A percentile compares a stretch with the other conserved stretches of the same genome.
Conservation (phyloP, 129 eudicot species). For the Scalesia atractyloides region DNA sequence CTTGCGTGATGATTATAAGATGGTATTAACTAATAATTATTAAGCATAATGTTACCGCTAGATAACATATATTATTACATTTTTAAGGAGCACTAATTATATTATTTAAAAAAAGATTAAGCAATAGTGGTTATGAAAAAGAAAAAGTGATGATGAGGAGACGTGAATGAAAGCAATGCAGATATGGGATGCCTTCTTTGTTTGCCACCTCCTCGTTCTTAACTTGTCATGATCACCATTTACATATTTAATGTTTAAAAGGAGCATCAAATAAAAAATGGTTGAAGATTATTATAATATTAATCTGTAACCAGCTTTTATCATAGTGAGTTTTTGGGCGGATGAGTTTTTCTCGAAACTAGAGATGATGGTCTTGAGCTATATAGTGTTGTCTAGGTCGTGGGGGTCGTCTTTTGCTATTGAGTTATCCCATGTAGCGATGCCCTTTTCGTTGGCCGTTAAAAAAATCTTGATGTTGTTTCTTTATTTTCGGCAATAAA, state of each 20-base stretch:
- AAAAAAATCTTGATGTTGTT: not conserved
- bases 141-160: not conserved
- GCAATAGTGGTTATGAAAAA: not conserved
- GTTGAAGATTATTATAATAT: not conserved
- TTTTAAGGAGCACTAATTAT: not conserved
- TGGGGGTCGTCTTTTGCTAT: too few relatives aligned
- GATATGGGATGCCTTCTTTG: not conserved
- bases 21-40: too few relatives aligned
- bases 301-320: too few relatives aligned
- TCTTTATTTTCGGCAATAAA: not conserved
- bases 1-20: too few relatives aligned
- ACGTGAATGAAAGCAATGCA: constrained; percentile 27
- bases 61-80: too few relatives aligned
- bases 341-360: too few relatives aligned
- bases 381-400: too few relatives aligned
- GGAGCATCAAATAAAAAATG: not conserved
- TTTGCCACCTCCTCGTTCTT: constrained; percentile 28
- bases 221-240: constrained; percentile 28
- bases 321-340: too few relatives aligned
- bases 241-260: not conserved
- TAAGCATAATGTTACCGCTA: too few relatives aligned
- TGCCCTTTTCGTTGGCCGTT: too few relatives aligned
- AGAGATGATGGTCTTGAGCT: too few relatives aligned
- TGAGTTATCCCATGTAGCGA: too few relatives aligned
- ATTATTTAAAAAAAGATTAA: not conserved